These are phyloP conservation scores for Pezicula rhizophila DNA, from an alignment of 2,329 filamentous ascomycete genomes.

Conservation along the genomic window DNA sequence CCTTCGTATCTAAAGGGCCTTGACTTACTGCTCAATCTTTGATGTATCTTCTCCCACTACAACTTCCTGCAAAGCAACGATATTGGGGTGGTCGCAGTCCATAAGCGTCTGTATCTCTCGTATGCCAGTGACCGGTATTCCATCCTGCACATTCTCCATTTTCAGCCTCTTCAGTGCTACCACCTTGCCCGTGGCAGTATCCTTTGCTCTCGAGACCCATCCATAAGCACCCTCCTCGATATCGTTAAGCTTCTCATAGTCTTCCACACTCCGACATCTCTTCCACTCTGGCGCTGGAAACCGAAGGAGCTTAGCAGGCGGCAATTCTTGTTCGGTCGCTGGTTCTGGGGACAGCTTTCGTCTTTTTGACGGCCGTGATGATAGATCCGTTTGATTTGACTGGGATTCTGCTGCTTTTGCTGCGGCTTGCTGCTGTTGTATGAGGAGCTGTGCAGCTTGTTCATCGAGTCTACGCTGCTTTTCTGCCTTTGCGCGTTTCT, in stretches of 20 bases:
- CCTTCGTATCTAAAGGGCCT: neutral
- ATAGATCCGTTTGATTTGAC: constrained; percentile 26
- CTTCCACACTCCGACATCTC: constrained; percentile 69
- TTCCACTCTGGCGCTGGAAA: constrained; percentile 66
- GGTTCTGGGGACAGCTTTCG: constrained; percentile 40
- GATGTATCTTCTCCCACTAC: constrained; percentile 63
- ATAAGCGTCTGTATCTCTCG: constrained; percentile 90
- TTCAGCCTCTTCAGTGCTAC: constrained; percentile 94
- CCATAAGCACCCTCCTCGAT: constrained; percentile 98
- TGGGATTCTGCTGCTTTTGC: constrained; percentile 27
- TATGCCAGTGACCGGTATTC: constrained; percentile 81
- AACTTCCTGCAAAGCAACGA: constrained; percentile 77
- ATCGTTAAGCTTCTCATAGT: constrained; percentile 88
- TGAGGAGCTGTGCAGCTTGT: constrained; percentile 25
- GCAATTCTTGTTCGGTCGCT: constrained; percentile 26
- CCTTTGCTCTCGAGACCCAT: constrained; percentile 79
- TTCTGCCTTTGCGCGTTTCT: constrained; percentile 76
- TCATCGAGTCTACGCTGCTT: constrained; percentile 66
- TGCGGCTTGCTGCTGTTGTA: constrained; percentile 30
- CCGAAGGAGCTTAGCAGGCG: constrained; percentile 56
- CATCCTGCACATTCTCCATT: constrained; percentile 69
- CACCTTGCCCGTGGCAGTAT: constrained; percentile 66
- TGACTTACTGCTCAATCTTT: constrained; percentile 45
- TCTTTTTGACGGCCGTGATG: constrained; percentile 56
- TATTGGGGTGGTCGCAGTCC: constrained; percentile 73